Base-by-base conservation (phyloP, 2,329 filamentous ascomycete genomes). In the Stagonosporopsis vannaccii region DNA sequence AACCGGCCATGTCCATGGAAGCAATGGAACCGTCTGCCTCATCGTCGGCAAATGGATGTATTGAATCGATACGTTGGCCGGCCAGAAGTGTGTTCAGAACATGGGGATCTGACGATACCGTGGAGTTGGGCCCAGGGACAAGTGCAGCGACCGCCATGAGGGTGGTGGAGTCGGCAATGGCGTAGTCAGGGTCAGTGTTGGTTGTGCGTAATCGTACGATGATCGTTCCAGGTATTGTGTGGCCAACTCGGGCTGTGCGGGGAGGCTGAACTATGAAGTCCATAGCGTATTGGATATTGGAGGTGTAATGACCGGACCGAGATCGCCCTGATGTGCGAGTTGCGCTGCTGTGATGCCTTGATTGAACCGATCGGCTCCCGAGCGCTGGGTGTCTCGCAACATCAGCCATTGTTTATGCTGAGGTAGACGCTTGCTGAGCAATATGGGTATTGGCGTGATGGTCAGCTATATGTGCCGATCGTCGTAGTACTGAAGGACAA, bases 251-350 rank as follows among this genome's bases (percentile, higher is more conserved):
- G 46, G 71, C 73, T 36, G 60, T 73, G 26, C 68, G 59, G 2
- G 74, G 74, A 6, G 74, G 74, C 51, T 77, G 74, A 13, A 75
- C 68, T 15, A 76, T 59, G 30, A 77, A 71, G 49, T 77, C 74
- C 74, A 77, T 77, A 47, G 62, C 68, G 68, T 75, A 76, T 20
- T 63, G 59, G 19, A 73, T 73, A 13, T 73, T 70, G 36, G 69
- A 68, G 11, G 65, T 62, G 41, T 62, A 58, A 32, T 65, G 66
- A 26, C 56, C 63, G 32, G 69, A 63, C 59, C 69, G 67, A 55
- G 70, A 66, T 40, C 65, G 66, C 41, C 56, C 62, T 42, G 61
- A 60, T 26, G 56, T 60, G 50, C 61, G 68, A 51, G 53, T 53
- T 51, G 62, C 63, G 55, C 59, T 60, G 41, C 60, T 53, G 48